Evolutionary conservation across 352 stramenopile species (phyloP), one percentile per base, ranked within the genome.

Genomic region (Globisporangium cylindrosporum): DNA sequence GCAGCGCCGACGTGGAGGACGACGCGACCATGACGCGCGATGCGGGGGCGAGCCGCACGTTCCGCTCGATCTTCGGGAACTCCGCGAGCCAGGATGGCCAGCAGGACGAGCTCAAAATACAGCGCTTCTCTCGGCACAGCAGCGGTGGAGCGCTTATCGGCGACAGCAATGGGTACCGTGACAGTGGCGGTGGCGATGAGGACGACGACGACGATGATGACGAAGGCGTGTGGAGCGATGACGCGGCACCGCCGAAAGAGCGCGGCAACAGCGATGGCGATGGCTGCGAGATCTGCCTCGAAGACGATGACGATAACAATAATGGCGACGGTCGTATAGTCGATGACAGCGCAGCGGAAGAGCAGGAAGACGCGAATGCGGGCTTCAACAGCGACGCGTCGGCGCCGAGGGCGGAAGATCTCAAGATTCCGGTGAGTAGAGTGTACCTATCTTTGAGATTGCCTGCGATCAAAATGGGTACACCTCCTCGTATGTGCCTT

Each of bases 21-120:
- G 73, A 62, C 55, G 64, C 61, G n/a, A 62, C 55, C 25, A 86
- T 85, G 80, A 79, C 80, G 70, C 74, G 72, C 66, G 78, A 79
- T 70, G 72, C 69, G 24, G 70, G 80, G 60, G 84, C 84, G 46
- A 85, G 78, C 63, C 76, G 81, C 73, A 92, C 84, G 65, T 92
- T 92, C 73, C 84, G 77, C 61, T 89, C 84, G 59, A 86, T 92
- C 62, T 92, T 91, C 51, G 79, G 75, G 12, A 59, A 71, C 67
- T 49, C 27, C n/a, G 46, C 18, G 14, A 43, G 58, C 10, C 36
- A 53, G 8, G 65, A 73, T 60, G 27, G 69, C 34, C 62, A n/a
- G 24, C 62, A 69, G 10, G 66, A 78, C 34, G 62, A 81, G 41
- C 65, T 60, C 32, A 25, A 57, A 27, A 3, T 61, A 34, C 49